These are phyloP conservation scores for Sphaceloma murrayae DNA, from an alignment of 2,329 filamentous ascomycete genomes.

Conservation along the genomic window DNA sequence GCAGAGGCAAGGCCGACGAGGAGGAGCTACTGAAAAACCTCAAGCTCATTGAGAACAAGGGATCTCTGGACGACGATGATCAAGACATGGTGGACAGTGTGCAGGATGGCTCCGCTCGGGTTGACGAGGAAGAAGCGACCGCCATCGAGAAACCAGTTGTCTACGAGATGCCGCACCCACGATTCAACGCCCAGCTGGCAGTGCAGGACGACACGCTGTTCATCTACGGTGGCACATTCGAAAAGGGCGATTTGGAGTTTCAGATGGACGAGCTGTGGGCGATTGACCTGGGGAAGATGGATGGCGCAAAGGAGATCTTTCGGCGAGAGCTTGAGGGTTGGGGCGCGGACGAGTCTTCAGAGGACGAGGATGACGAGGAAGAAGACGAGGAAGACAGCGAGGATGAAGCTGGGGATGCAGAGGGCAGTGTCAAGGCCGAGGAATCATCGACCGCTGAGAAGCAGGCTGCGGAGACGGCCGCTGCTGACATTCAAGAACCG, in stretches of 20 bases:
- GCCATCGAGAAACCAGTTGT: constrained; percentile 47
- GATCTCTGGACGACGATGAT: constrained; percentile 45
- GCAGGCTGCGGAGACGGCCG: constrained; percentile 22
- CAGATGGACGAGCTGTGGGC: constrained; percentile 94
- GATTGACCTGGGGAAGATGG: constrained; percentile 86
- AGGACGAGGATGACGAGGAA: constrained; percentile 40
- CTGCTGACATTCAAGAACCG: constrained; percentile 40
- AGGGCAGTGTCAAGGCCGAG: constrained; percentile 2
- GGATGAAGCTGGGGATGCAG: constrained; percentile 33
- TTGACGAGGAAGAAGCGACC: constrained; percentile 47
- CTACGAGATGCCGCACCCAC: constrained; percentile 76
- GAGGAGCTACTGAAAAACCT: constrained; percentile 82
- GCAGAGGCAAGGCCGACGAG: constrained; percentile 76
- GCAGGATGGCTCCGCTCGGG: constrained; percentile 23
- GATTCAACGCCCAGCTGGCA: constrained; percentile 84
- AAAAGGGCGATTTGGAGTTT: constrained; percentile 88
- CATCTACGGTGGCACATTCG: constrained; percentile 90
- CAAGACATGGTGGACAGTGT: constrained; percentile 29
- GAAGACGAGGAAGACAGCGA: constrained; percentile 49
- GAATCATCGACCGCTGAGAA: constrained; percentile 45
- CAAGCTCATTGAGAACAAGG: constrained; percentile 70
- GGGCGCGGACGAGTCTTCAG: constrained; percentile 47
- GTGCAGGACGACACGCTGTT: constrained; percentile 90
- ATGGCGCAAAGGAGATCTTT: constrained; percentile 88
- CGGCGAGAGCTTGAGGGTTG: constrained; percentile 77